Percentiles rank a stretch among this genome's conserved stretches.
phyloP scores from a whole-genome alignment of 257 asterid genomes.

The Solanum habrochaites region DNA sequence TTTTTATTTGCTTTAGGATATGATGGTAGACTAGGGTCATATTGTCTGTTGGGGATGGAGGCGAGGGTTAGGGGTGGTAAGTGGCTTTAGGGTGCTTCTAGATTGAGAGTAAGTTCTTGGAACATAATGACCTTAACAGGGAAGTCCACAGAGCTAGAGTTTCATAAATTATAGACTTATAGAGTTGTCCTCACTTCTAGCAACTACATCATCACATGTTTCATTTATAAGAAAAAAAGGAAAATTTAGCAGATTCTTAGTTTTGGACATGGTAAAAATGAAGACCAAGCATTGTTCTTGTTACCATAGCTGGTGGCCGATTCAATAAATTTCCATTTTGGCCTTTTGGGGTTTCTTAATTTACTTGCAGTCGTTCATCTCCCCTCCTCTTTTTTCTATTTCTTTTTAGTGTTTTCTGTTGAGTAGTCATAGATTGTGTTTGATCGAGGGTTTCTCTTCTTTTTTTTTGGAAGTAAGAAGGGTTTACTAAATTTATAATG shows the following conservation, averaged over 20 bases:
- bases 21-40: not conserved
- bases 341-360: not conserved
- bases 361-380: not conserved
- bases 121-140: not conserved
- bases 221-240: not conserved
- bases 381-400: not conserved
- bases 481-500: not conserved
- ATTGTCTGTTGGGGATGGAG: not conserved
- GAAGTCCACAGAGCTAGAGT: not conserved
- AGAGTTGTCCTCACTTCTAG: conserved; percentile 1
- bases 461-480: not conserved
- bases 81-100: not conserved
- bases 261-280: conserved; percentile 48
- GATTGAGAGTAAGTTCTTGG: not conserved
- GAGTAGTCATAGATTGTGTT: not conserved
- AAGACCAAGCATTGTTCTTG: conserved; percentile 55
- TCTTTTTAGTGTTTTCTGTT: not conserved
- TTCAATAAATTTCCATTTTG: conserved; percentile 34
- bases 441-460: not conserved
- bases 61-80: not conserved
- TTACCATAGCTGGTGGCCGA: conserved; percentile 87
- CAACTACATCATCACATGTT: not conserved
- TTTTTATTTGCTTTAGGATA: not conserved
- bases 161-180: no score
- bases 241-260: conserved; percentile 12